These are phyloP conservation scores for Sporothrix euskadiensis DNA, from an alignment of 2,329 filamentous ascomycete genomes.

Conservation along the genomic window DNA sequence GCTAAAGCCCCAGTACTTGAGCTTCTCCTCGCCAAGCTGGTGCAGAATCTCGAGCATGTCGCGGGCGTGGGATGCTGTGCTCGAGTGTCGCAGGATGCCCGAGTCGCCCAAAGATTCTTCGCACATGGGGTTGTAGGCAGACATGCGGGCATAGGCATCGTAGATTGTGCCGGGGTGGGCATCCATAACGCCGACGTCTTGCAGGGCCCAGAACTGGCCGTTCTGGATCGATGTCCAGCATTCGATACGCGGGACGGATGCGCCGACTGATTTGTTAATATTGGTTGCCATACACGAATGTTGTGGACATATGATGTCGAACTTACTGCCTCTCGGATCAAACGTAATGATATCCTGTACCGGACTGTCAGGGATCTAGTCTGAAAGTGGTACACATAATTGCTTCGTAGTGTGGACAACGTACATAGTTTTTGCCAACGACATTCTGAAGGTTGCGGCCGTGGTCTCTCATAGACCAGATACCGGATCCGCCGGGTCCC, in stretches of 20 bases:
- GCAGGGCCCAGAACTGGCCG: constrained; percentile 46
- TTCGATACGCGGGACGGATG: constrained; percentile 52
- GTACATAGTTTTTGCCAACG: constrained; percentile 49
- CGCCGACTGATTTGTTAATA: constrained; percentile 42
- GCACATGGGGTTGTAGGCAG: constrained; percentile 47
- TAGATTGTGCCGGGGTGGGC: constrained; percentile 49
- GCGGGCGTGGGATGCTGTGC: constrained; percentile 48
- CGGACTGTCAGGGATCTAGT: no score
- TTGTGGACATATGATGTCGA: no score
- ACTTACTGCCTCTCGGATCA: constrained; percentile 50
- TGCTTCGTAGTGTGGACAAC: neutral
- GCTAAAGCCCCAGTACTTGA: constrained; percentile 57
- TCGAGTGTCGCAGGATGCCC: constrained; percentile 45
- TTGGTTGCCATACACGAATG: neutral
- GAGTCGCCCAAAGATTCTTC: constrained; percentile 43
- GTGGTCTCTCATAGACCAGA: constrained; percentile 42
- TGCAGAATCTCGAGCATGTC: constrained; percentile 52
- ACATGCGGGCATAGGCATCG: constrained; percentile 48
- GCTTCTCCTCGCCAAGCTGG: constrained; percentile 45
- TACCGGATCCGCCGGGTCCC: constrained; percentile 53
- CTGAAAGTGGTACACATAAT: no score
- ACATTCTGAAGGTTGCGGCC: constrained; percentile 46
- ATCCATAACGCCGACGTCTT: constrained; percentile 49
- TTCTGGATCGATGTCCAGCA: constrained; percentile 51
- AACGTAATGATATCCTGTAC: constrained; percentile 51